A percentile compares a stretch with the other conserved stretches of the same genome.
Evolutionary conservation across 192 early-diverging fungal species (phyloP).

Genomic region (Coemansia sp.): DNA sequence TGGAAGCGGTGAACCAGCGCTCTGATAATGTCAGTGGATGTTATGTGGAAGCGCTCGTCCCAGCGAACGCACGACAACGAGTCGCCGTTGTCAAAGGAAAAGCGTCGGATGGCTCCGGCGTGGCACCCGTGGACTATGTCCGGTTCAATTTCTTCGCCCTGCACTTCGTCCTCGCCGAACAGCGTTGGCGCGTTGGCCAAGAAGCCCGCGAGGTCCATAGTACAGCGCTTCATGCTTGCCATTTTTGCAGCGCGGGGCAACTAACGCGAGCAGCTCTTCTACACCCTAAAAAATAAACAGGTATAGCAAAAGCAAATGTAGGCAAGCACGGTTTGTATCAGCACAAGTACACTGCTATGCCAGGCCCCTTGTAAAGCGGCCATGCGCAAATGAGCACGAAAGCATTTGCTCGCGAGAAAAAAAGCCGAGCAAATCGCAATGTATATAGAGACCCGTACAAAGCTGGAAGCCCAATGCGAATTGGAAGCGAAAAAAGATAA

Average conservation of each 20-base stretch:
- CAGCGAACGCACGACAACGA: constrained; percentile 90
- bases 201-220: constrained; percentile 46
- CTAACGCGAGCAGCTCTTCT: constrained; percentile 21
- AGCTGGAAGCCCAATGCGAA: constrained; percentile 1
- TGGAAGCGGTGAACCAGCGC: constrained; percentile 91
- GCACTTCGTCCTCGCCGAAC: constrained; percentile 48
- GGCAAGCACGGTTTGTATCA: too few relatives aligned
- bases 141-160: constrained; percentile 47
- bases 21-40: constrained; percentile 95
- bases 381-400: too few relatives aligned
- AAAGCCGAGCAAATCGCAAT: background rate
- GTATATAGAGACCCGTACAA: background rate
- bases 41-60: constrained; percentile 94
- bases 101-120: constrained; percentile 44
- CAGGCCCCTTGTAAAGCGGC: too few relatives aligned
- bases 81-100: constrained; percentile 82
- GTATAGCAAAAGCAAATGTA: too few relatives aligned
- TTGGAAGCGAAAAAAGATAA: background rate
- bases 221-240: constrained; percentile 33
- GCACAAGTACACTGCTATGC: too few relatives aligned
- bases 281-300: background rate
- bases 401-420: background rate
- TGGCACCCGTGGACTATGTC: constrained; percentile 44
- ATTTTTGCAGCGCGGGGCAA: constrained; percentile 22
- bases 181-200: constrained; percentile 55